A percentile compares a stretch with the other conserved stretches of the same genome.
Evolutionary conservation across 805 yeast species (phyloP).

Genomic region (Saccharomycopsis fibuligera): DNA sequence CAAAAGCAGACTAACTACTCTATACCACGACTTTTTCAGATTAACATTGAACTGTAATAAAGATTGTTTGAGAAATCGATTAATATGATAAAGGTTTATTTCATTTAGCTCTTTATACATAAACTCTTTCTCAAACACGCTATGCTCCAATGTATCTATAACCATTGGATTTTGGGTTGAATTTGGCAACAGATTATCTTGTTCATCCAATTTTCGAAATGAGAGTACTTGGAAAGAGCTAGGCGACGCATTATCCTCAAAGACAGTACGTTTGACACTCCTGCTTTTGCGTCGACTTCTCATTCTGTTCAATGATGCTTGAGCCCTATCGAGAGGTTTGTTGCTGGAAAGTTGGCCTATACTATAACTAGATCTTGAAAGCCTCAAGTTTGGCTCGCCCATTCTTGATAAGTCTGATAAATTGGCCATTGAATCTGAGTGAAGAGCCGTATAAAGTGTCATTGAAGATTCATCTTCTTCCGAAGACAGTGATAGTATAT

Average conservation of each 20-base stretch:
- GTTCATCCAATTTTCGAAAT: too few relatives aligned
- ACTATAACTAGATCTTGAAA: slow-evolving; percentile 27
- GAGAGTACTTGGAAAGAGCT: too few relatives aligned
- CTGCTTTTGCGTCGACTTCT: slow-evolving; percentile 40
- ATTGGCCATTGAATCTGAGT: slow-evolving; percentile 30
- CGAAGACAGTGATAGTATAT: slow-evolving; percentile 7
- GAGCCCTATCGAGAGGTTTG: slow-evolving; percentile 53
- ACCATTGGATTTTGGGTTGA: too few relatives aligned
- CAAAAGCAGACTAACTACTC: slow-evolving; percentile 43
- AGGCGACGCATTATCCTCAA: slow-evolving; percentile 15
- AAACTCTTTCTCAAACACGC: background rate
- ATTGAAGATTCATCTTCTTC: slow-evolving; percentile 61
- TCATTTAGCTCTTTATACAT: slow-evolving; percentile 13
- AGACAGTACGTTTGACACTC: background rate
- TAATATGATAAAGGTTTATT: background rate
- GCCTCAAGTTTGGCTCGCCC: slow-evolving; percentile 28
- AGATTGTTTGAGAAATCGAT: slow-evolving; percentile 14
- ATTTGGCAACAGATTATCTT: too few relatives aligned
- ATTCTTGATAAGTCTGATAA: slow-evolving; percentile 23
- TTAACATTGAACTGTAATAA: slow-evolving; percentile 15
- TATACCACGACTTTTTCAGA: slow-evolving; percentile 45
- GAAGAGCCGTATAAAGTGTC: slow-evolving; percentile 57
- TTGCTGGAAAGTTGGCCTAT: slow-evolving; percentile 23
- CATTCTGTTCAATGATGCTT: slow-evolving; percentile 58
- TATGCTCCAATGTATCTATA: too few relatives aligned